These are phyloP conservation scores for Nakazawaea siamensis DNA, from an alignment of 805 yeast species.

Conservation along the genomic window DNA sequence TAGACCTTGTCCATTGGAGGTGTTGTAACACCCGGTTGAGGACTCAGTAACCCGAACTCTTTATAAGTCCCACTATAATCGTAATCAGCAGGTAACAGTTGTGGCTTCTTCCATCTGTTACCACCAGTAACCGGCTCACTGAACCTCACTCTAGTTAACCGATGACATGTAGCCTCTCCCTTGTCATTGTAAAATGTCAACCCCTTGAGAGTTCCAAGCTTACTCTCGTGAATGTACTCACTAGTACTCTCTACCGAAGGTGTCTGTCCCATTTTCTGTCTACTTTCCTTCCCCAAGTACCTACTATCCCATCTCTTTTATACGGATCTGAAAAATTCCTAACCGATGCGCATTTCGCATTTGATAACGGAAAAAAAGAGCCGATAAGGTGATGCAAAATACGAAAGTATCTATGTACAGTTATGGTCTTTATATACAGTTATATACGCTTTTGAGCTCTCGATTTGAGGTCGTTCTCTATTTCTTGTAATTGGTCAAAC, in stretches of 20 bases:
- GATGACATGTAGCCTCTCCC: conserved; percentile 6
- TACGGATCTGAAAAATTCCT: too few species aligned
- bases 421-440: too few species aligned
- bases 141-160: conserved; percentile 7
- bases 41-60: conserved; percentile 25
- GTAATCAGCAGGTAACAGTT: conserved; percentile 21
- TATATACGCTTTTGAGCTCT: too few species aligned
- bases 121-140: conserved; percentile 1
- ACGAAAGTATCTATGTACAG: too few species aligned
- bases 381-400: too few species aligned
- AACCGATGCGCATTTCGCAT: background rate
- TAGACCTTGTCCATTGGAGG: conserved; percentile 14
- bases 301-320: too few species aligned
- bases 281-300: too few species aligned
- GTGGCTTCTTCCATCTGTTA: conserved; percentile 7
- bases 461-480: too few species aligned
- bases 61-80: conserved; percentile 32
- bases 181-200: conserved; percentile 3
- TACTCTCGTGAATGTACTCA: conserved; percentile 1
- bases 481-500: too few species aligned
- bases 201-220: conserved; percentile 5
- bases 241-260: conserved; percentile 4
- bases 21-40: conserved; percentile 27
- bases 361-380: background rate
- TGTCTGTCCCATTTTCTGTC: conserved; percentile 7